These are phyloP conservation scores for Akanthomyces dipterigenus DNA, from an alignment of 2,329 filamentous ascomycete genomes.

Conservation along the genomic window DNA sequence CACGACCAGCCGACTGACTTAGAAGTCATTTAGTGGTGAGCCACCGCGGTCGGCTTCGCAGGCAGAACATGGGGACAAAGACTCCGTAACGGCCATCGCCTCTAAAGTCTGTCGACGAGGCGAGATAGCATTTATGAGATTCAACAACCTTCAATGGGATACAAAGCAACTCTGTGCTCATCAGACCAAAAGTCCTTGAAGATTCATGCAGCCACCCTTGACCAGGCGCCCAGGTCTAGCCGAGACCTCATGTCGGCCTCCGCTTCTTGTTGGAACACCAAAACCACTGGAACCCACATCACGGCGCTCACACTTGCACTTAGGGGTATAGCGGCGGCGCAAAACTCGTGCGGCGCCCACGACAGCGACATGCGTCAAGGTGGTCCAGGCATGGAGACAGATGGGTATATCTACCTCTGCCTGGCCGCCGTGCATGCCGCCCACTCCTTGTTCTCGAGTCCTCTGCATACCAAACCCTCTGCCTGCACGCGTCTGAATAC, in stretches of 20 bases:
- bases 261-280: constrained; percentile 5
- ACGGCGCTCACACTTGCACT: constrained; percentile 46
- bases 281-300: constrained; percentile 12
- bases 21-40: not conserved
- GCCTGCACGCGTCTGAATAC: not conserved
- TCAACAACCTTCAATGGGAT: not conserved
- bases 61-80: not conserved
- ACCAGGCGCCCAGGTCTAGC: constrained; percentile 4
- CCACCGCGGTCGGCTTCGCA: not conserved
- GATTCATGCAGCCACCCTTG: not conserved
- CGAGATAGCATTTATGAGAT: not conserved
- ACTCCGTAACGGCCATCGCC: not conserved
- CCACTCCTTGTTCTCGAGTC: not conserved
- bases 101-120: no score
- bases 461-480: not conserved
- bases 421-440: not conserved
- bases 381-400: not conserved
- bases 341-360: constrained; percentile 10
- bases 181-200: not conserved
- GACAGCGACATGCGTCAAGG: constrained; percentile 1
- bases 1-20: not conserved
- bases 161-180: not conserved
- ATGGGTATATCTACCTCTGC: constrained; percentile 7
- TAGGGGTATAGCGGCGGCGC: constrained; percentile 44
- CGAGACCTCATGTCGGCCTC: constrained; percentile 6